A percentile compares a stretch with the other conserved stretches of the same genome.
Evolutionary conservation across 2,329 filamentous ascomycete species (phyloP).

Genomic region (Cladosporium sphaerospermum): DNA sequence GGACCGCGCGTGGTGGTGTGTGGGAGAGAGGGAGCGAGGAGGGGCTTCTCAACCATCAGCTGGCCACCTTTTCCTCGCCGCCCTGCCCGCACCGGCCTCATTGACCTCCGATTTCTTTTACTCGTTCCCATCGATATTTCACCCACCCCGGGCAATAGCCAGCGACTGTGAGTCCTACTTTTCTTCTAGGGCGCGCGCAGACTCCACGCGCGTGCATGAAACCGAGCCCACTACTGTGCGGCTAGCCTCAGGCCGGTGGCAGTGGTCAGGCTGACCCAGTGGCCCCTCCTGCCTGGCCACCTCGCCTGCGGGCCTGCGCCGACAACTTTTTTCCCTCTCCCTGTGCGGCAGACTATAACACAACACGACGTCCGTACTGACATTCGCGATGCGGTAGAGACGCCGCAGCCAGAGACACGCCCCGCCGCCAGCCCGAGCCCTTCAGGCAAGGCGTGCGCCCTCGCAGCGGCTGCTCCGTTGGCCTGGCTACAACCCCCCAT

Average conservation of each 20-base stretch:
- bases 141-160: conserved; percentile 1
- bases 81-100: no score
- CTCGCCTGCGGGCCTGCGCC: background rate
- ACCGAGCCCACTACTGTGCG: conserved; percentile 5
- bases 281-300: background rate
- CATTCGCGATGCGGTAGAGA: conserved; percentile 6
- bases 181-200: conserved; percentile 7
- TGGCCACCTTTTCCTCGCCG: no score
- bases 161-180: conserved; percentile 8
- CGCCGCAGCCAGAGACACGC: background rate
- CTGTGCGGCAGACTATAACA: background rate
- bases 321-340: background rate
- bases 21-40: conserved; percentile 5
- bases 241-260: background rate
- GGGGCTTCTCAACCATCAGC: background rate
- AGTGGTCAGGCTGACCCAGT: conserved; percentile 5
- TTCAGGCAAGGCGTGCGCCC: background rate
- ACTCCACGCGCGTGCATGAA: conserved; percentile 9
- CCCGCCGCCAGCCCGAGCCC: background rate
- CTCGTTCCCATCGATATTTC: background rate
- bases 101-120: no score
- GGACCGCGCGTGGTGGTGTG: conserved; percentile 10
- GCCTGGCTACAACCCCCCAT: background rate
- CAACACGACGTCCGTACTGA: background rate
- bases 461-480: background rate